phyloP scores from a whole-genome alignment of 306 rosid genomes.

The Casuarina glauca region DNA sequence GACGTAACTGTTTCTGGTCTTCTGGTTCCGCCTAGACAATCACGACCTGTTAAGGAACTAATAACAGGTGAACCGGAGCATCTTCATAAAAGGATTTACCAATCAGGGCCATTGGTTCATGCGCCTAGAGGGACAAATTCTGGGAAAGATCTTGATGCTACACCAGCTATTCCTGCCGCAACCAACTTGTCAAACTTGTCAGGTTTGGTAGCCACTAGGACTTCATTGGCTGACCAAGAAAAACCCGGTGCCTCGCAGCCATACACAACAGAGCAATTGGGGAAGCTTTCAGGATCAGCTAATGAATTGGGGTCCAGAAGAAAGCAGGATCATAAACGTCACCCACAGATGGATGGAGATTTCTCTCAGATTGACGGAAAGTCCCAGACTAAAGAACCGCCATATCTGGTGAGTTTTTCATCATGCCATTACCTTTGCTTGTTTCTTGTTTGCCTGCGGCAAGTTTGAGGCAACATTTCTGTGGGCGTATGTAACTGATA shows the following conservation, averaged over 20 bases:
- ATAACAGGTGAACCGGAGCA: constrained; percentile 42
- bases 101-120: constrained; percentile 72
- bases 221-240: constrained; percentile 39
- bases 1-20: constrained; percentile 59
- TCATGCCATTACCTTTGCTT: neutral
- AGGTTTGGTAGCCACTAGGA: constrained; percentile 62
- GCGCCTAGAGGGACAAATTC: constrained; percentile 44
- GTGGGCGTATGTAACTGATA: neutral
- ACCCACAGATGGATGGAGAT: constrained; percentile 42
- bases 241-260: constrained; percentile 42
- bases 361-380: constrained; percentile 42
- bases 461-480: neutral
- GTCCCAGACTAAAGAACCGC: constrained; percentile 34
- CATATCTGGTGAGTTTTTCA: constrained; percentile 48
- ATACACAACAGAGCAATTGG: constrained; percentile 24
- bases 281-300: constrained; percentile 40
- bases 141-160: constrained; percentile 48
- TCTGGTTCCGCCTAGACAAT: constrained; percentile 47
- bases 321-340: constrained; percentile 42
- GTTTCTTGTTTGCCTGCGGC: neutral
- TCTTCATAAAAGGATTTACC: constrained; percentile 48
- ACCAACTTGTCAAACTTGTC: constrained; percentile 51
- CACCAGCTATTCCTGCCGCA: constrained; percentile 31
- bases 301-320: constrained; percentile 49
- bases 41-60: constrained; percentile 37